A percentile compares a stretch with the other conserved stretches of the same genome.
phyloP scores from a whole-genome alignment of 768 basidiomycete genomes.

The Glaciozyma antarctica region DNA sequence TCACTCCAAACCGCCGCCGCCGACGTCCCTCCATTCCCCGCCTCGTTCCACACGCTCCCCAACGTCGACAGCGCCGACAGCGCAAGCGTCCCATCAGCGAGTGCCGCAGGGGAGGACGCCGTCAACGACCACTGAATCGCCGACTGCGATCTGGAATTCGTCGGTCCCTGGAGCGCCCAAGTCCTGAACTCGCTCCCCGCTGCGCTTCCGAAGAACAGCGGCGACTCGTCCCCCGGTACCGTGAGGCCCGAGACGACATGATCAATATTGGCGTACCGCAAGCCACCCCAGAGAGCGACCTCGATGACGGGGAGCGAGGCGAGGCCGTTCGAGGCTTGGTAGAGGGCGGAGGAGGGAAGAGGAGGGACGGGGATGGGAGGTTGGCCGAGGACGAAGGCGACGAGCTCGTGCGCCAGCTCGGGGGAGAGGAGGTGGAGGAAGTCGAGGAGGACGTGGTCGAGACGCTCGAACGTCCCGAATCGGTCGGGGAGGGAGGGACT shows the following conservation, averaged over 20 bases:
- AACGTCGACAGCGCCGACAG: background rate
- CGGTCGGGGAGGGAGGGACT: background rate
- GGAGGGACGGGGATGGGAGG: background rate
- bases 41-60: constrained; percentile 6
- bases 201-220: constrained; percentile 6
- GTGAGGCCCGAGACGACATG: background rate
- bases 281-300: constrained; percentile 14
- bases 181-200: background rate
- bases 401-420: background rate
- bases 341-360: background rate
- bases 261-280: background rate
- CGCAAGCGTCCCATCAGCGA: background rate
- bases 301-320: constrained; percentile 4
- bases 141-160: too few species aligned
- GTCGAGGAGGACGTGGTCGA: constrained; percentile 24
- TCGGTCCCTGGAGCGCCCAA: background rate
- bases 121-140: background rate
- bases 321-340: too few species aligned
- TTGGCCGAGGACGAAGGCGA: constrained; percentile 6
- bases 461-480: constrained; percentile 4
- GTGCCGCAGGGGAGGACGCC: background rate
- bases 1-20: background rate
- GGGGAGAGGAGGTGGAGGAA: background rate
- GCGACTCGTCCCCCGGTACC: background rate
- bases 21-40: background rate